These are phyloP conservation scores for Suillus clintonianus DNA, from an alignment of 768 basidiomycete genomes.

Conservation along the genomic window DNA sequence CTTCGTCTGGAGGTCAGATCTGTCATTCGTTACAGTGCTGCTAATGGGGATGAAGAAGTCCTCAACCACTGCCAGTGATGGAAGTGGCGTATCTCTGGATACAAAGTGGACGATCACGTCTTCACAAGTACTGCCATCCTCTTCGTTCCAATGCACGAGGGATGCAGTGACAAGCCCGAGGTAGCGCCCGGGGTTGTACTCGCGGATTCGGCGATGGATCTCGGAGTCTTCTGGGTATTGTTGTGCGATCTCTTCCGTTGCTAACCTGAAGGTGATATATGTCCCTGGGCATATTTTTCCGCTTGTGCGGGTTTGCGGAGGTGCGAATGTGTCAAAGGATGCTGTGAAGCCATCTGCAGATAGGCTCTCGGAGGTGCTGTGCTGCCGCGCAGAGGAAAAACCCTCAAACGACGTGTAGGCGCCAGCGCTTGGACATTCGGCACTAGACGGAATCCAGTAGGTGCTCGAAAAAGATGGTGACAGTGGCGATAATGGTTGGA, in stretches of 20 bases:
- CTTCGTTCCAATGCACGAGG: constrained; percentile 8
- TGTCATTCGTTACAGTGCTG: not conserved
- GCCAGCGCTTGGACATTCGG: not conserved
- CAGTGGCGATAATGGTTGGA: not conserved
- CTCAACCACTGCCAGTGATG: not conserved
- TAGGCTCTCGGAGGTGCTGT: not conserved
- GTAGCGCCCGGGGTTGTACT: constrained; percentile 16
- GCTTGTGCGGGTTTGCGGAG: not conserved
- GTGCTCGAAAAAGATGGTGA: not conserved
- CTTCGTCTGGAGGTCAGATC: constrained; percentile 14
- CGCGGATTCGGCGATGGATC: constrained; percentile 2
- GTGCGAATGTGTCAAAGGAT: not conserved
- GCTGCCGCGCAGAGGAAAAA: not conserved
- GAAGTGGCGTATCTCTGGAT: constrained; percentile 11
- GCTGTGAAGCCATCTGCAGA: not conserved
- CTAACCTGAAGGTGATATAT: constrained; percentile 17
- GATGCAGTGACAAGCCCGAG: constrained; percentile 23
- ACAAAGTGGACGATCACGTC: constrained; percentile 25
- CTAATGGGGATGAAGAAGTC: constrained; percentile 3
- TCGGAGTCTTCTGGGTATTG: constrained; percentile 4
- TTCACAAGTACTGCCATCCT: constrained; percentile 9
- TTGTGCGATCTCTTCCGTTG: constrained; percentile 11
- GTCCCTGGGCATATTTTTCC: constrained; percentile 11
- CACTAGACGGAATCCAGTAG: not conserved
- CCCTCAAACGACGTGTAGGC: not conserved